phyloP scores from a whole-genome alignment of 805 yeast genomes.

The Pichia kluyveri region DNA sequence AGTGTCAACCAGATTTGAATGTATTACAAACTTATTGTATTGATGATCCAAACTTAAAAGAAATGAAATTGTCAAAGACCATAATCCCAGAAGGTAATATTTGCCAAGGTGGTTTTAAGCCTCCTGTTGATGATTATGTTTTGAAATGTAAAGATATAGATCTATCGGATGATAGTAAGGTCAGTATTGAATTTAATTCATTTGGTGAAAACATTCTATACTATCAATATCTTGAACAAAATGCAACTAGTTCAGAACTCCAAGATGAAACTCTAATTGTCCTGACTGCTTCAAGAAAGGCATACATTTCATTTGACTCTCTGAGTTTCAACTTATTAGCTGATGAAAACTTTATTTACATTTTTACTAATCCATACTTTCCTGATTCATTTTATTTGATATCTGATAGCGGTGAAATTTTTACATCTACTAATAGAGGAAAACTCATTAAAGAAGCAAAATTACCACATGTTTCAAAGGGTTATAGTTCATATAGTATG shows the following conservation, averaged over 20 bases:
- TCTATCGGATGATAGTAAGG: conserved; percentile 9
- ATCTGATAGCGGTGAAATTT: conserved; percentile 41
- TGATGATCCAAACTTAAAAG: conserved; percentile 9
- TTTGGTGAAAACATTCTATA: conserved; percentile 46
- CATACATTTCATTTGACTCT: conserved; percentile 64
- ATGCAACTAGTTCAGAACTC: conserved; percentile 25
- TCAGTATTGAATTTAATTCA: conserved; percentile 29
- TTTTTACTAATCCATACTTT: conserved; percentile 47
- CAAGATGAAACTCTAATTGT: conserved; percentile 61
- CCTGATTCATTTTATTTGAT: conserved; percentile 48
- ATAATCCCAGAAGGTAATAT: conserved; percentile 20
- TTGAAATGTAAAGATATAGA: conserved; percentile 29
- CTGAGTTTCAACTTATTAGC: conserved; percentile 35
- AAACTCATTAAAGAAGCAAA: conserved; percentile 36
- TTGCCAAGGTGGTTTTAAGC: conserved; percentile 19
- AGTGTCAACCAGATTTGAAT: conserved; percentile 35
- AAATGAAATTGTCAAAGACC: conserved; percentile 17
- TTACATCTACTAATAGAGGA: conserved; percentile 63
- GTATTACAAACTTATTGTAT: conserved; percentile 16
- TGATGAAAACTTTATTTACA: conserved; percentile 36
- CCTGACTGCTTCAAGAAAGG: conserved; percentile 40
- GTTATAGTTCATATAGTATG: conserved; percentile 31
- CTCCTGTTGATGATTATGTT: conserved; percentile 17
- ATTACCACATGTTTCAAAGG: conserved; percentile 37
- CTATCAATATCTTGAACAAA: conserved; percentile 55